Percentiles rank a stretch among this genome's conserved stretches.
Evolutionary conservation across 2,329 filamentous ascomycete genomes (phyloP).

Genomic region (Epichloe scottii): DNA sequence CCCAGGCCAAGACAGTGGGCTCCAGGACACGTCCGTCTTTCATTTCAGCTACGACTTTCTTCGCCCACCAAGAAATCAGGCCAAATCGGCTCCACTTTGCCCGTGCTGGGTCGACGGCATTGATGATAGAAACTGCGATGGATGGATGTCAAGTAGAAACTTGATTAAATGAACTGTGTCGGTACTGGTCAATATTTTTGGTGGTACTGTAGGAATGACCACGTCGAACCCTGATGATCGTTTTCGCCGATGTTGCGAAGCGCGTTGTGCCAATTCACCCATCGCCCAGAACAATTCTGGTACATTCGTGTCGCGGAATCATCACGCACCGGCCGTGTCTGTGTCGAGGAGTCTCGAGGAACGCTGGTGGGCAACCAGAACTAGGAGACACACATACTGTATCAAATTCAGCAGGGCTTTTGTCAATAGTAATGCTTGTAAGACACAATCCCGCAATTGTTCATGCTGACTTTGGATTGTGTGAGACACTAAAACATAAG

Average conservation of each 20-base stretch:
- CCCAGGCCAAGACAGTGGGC: neutral
- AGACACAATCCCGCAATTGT: neutral
- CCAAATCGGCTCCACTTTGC: too few species aligned
- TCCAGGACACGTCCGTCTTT: too few species aligned
- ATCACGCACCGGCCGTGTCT: neutral
- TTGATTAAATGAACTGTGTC: neutral
- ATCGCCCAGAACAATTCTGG: too few species aligned
- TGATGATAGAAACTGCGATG: too few species aligned
- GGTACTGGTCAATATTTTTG: neutral
- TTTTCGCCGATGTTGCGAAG: neutral
- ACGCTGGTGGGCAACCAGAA: too few species aligned
- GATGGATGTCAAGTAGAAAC: too few species aligned
- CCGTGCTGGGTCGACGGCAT: neutral
- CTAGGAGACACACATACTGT: neutral
- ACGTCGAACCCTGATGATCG: neutral
- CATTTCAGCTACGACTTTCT: too few species aligned
- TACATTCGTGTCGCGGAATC: neutral
- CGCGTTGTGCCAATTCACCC: neutral
- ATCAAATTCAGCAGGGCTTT: too few species aligned
- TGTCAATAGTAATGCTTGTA: neutral
- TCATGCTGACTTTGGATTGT: too few species aligned
- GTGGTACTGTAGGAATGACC: neutral
- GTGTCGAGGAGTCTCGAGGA: neutral
- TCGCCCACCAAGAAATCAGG: neutral
- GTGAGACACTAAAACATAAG: too few species aligned